phyloP scores from a whole-genome alignment of 2,329 filamentous ascomycete species.

The Trichoderma polysporum region DNA sequence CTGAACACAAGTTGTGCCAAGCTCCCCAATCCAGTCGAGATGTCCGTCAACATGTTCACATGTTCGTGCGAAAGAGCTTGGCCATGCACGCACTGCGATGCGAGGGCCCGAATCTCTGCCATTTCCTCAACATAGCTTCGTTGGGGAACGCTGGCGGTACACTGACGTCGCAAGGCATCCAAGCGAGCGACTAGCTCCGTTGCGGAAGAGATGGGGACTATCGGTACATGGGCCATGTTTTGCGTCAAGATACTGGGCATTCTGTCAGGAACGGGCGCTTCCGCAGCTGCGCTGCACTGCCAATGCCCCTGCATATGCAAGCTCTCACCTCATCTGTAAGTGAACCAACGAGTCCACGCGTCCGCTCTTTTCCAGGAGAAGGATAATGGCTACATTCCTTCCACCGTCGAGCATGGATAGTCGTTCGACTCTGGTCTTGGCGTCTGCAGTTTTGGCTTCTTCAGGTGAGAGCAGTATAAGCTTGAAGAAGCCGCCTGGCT shows the following conservation, averaged over 20 bases:
- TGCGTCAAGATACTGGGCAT: conserved; percentile 34
- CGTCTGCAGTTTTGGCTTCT: conserved; percentile 36
- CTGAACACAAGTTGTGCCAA: conserved; percentile 28
- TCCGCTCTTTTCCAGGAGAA: conserved; percentile 40
- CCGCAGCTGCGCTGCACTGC: not conserved
- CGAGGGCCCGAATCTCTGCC: conserved; percentile 20
- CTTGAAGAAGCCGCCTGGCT: conserved; percentile 30
- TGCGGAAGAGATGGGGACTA: conserved; percentile 44
- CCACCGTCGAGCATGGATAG: conserved; percentile 43
- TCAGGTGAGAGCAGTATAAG: conserved; percentile 42
- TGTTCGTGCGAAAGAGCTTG: conserved; percentile 29
- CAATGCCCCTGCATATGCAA: not conserved
- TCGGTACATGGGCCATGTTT: conserved; percentile 36
- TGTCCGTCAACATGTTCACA: conserved; percentile 32
- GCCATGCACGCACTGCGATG: conserved; percentile 31
- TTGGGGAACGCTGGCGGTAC: not conserved
- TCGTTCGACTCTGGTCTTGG: conserved; percentile 39
- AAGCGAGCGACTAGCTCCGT: conserved; percentile 40
- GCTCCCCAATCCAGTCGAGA: conserved; percentile 30
- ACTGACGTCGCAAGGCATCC: conserved; percentile 38
- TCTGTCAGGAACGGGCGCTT: not conserved
- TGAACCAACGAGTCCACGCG: conserved; percentile 39
- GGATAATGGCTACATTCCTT: conserved; percentile 43
- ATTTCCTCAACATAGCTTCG: not conserved
- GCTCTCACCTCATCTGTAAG: conserved; percentile 46